These are phyloP conservation scores for Adansonia digitata DNA, from an alignment of 345 rosid species.

Conservation along the genomic window DNA sequence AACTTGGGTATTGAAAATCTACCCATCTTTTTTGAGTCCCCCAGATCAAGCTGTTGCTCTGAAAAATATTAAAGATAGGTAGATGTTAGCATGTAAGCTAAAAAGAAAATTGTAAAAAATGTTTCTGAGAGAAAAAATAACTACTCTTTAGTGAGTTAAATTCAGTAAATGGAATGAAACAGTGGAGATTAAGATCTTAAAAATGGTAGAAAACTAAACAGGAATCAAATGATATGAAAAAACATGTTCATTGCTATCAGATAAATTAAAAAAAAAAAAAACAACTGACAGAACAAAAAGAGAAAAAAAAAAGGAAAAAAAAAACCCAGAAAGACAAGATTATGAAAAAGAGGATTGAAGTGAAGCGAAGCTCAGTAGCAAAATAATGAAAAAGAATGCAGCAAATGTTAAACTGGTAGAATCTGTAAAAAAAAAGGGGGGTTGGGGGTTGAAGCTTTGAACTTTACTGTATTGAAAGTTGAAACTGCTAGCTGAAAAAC, in stretches of 20 bases:
- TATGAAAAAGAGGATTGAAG: background rate
- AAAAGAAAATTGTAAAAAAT: no score
- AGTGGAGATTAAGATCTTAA: background rate
- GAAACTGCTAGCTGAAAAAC: background rate
- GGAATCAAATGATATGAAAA: background rate
- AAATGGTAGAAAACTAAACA: background rate
- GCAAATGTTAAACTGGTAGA: background rate
- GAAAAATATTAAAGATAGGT: background rate
- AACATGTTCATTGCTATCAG: background rate
- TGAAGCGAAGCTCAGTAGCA: background rate
- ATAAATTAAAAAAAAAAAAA: background rate
- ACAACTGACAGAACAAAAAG: background rate
- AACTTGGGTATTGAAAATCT: conserved; percentile 12
- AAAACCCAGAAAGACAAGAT: background rate
- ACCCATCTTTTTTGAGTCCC: background rate
- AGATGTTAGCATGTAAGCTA: background rate
- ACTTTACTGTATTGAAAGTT: no score
- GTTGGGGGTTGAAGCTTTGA: background rate
- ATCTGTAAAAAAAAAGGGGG: background rate
- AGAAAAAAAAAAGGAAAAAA: background rate
- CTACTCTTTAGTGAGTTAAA: background rate
- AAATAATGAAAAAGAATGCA: background rate
- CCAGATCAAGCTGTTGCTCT: conserved; percentile 11
- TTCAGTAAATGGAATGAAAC: background rate
- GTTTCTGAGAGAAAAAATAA: background rate